Base-by-base conservation (phyloP, 257 asterid species). In the Ehretia macrophylla region DNA sequence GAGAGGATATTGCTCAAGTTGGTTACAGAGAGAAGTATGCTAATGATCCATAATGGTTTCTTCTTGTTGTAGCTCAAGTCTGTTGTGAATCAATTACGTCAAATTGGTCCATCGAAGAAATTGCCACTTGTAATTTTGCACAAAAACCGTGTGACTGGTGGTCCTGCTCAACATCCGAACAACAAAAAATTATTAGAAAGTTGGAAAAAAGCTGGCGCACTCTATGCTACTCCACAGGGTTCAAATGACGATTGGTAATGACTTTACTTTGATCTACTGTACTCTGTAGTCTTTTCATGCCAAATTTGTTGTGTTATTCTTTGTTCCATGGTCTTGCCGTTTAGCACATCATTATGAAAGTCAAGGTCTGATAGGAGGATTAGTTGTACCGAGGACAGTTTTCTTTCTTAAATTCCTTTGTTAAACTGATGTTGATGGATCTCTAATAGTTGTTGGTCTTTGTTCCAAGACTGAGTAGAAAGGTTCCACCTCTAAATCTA, bases 171-270 rank as follows among this genome's bases (percentile, higher is more conserved):
- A 65, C 66, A 83, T 52, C 95, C 96, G 61, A 68, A 68, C 63
- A 89, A 86, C 77, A 83, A 85, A 78, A 83, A 51, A 60, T 71
- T 93, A 76, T 66, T 89, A 75, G 95, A 89, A 42, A 78, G 68
- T 60, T 83, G 96, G 99, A 86, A 68, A 68, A 77, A 48, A 21
- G 95, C 90, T 42, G 96, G 95, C 22, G 92, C 92, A 55, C 89
- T 89, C 49, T 93, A 89, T 68, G 73, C 85, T 4, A 93, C 97
- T 38, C 99, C 96, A 37, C 78, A 51, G 42, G 99, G 97, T 72
- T 89, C 99, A 51, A 89, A 86, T 59, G 99, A 93, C 75, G 99
- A 93, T 71, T 86, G 99, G 99, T 92, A 87, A 64, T 49, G 40
- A 35, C 19, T 42, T 16, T 49, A 8, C 13, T 9, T 9, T 6